A percentile compares a stretch with the other conserved stretches of the same genome.
Evolutionary conservation across 805 yeast species (phyloP).

Genomic region (Cyberlindnera suaveolens): DNA sequence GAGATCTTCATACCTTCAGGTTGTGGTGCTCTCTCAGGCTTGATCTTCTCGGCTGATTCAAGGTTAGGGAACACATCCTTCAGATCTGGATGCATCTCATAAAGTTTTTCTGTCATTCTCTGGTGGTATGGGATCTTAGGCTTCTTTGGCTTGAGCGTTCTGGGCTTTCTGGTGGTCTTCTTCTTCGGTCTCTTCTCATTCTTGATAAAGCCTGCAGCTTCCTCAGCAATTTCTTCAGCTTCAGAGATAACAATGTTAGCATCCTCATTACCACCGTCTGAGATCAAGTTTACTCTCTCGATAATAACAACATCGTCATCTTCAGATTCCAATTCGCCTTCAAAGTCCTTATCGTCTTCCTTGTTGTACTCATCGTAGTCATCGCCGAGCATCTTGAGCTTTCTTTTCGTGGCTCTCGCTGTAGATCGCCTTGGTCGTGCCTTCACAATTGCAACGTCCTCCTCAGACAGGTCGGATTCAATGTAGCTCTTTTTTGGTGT

Average conservation of each 20-base stretch:
- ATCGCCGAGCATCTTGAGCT: slow-evolving; percentile 22
- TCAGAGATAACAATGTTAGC: slow-evolving; percentile 5
- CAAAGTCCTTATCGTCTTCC: slow-evolving; percentile 24
- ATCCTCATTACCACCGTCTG: slow-evolving; percentile 11
- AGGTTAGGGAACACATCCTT: slow-evolving; percentile 65
- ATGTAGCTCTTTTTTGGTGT: slow-evolving; percentile 6
- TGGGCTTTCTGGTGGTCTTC: slow-evolving; percentile 14
- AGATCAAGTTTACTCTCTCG: slow-evolving; percentile 14
- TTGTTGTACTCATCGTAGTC: slow-evolving; percentile 30
- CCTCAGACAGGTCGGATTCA: slow-evolving; percentile 7
- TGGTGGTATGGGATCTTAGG: slow-evolving; percentile 64
- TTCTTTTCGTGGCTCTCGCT: slow-evolving; percentile 24
- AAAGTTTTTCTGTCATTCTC: slow-evolving; percentile 61
- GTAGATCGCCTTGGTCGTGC: slow-evolving; percentile 18
- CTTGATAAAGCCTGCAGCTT: slow-evolving; percentile 16
- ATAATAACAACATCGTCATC: slow-evolving; percentile 22
- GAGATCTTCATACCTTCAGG: slow-evolving; percentile 72
- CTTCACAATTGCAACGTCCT: background rate
- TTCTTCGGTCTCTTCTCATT: slow-evolving; percentile 12
- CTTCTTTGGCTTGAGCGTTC: slow-evolving; percentile 19
- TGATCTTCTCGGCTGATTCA: slow-evolving; percentile 37
- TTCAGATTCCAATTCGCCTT: slow-evolving; percentile 21
- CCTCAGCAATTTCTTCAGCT: slow-evolving; percentile 12
- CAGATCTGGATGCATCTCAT: slow-evolving; percentile 73
- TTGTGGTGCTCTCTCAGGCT: slow-evolving; percentile 56